phyloP scores from a whole-genome alignment of 306 rosid species.

The Castanea sativa region DNA sequence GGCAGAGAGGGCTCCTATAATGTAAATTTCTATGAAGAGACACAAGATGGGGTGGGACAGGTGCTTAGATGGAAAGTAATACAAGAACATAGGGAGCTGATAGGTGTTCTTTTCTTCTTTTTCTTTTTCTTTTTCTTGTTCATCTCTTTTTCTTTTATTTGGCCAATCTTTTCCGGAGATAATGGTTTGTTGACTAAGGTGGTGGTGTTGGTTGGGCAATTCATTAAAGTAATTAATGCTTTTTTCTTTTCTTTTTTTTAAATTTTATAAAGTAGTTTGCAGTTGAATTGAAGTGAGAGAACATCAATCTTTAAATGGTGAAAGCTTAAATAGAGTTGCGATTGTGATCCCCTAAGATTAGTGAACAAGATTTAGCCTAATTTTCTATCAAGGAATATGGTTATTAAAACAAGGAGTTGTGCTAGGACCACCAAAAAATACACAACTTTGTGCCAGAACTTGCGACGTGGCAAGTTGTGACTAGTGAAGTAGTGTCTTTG shows the following conservation, averaged over 20 bases:
- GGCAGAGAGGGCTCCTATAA: slow-evolving; percentile 22
- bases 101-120: slow-evolving; percentile 28
- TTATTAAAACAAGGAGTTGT: slow-evolving; percentile 22
- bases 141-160: slow-evolving; percentile 32
- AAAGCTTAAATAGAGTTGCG: slow-evolving; percentile 5
- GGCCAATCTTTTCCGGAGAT: slow-evolving; percentile 42
- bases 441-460: too few relatives aligned
- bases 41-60: slow-evolving; percentile 39
- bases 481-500: too few relatives aligned
- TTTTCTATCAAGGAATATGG: slow-evolving; percentile 22
- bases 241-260: not conserved
- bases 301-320: slow-evolving; percentile 15
- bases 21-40: slow-evolving; percentile 26
- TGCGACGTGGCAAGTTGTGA: too few relatives aligned
- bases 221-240: slow-evolving; percentile 51
- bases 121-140: slow-evolving; percentile 11
- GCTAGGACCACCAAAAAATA: too few relatives aligned
- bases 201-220: slow-evolving; percentile 56
- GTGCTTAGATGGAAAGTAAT: slow-evolving; percentile 44
- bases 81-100: slow-evolving; percentile 26
- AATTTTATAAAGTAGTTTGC: slow-evolving; percentile 23
- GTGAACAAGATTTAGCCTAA: not conserved
- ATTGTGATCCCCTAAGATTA: not conserved
- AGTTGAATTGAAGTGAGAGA: slow-evolving; percentile 15
- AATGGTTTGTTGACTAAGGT: slow-evolving; percentile 60